Conservation (phyloP, 345 rosid genomes). For the Hypericum androsaemum region DNA sequence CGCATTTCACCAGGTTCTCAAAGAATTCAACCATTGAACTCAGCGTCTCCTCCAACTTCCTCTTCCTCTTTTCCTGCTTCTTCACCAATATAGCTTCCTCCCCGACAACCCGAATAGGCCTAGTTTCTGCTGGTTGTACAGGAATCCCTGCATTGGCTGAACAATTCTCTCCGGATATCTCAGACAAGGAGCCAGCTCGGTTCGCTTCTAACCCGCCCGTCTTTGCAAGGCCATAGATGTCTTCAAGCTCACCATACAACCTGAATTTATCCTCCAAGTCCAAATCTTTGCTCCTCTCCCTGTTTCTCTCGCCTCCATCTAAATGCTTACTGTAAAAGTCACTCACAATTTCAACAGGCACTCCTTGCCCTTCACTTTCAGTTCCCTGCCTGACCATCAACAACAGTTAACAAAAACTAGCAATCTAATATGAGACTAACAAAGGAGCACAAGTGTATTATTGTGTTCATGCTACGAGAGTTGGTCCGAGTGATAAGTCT, state of each 20-base stretch:
- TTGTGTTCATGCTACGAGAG: too few species aligned
- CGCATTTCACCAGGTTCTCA: slow-evolving; percentile 32
- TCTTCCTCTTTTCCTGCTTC: slow-evolving; percentile 31
- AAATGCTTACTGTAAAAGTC: slow-evolving; percentile 2
- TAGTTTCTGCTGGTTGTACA: slow-evolving; percentile 4
- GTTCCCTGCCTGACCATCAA: slow-evolving; percentile 9
- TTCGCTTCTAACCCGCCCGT: too few species aligned
- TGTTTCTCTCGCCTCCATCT: too few species aligned
- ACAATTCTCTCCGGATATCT: slow-evolving; percentile 23
- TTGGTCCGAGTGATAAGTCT: too few species aligned
- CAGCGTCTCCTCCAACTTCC: slow-evolving; percentile 22
- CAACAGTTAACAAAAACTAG: too few species aligned
- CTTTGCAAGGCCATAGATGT: slow-evolving; percentile 25
- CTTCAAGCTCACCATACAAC: slow-evolving; percentile 35
- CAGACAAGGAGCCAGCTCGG: slow-evolving; percentile 33
- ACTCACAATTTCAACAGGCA: slow-evolving; percentile 9
- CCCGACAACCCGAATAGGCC: slow-evolving; percentile 11
- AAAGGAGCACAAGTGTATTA: too few species aligned
- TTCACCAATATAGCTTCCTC: slow-evolving; percentile 15
- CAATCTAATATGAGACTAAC: too few species aligned
- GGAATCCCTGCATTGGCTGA: slow-evolving; percentile 12
- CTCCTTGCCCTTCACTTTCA: slow-evolving; percentile 9
- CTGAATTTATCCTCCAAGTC: slow-evolving; percentile 18
- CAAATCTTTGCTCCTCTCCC: too few species aligned
- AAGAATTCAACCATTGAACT: slow-evolving; percentile 20